Evolutionary conservation across 352 stramenopile genomes (phyloP).

Genomic region (Globisporangium lucens): DNA sequence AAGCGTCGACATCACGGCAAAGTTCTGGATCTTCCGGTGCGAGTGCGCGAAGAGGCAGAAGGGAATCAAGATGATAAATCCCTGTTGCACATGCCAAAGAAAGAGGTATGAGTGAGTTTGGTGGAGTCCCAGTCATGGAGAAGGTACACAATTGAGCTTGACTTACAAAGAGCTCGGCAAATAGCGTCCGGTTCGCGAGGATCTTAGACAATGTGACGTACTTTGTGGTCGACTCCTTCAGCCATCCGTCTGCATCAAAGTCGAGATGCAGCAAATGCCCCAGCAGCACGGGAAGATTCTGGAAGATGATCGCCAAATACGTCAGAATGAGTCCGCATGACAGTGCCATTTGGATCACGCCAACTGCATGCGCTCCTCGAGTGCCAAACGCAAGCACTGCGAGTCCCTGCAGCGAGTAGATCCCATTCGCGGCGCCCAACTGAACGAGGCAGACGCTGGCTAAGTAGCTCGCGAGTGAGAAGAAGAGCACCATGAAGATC

Average conservation of each 20-base stretch:
- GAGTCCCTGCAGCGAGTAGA: conserved; percentile 55
- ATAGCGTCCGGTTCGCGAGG: conserved; percentile 30
- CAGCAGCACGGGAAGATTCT: conserved; percentile 39
- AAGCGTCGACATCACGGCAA: conserved; percentile 23
- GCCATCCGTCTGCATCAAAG: conserved; percentile 24
- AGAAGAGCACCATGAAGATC: conserved; percentile 31
- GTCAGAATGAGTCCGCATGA: conserved; percentile 38
- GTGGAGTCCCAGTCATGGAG: background rate
- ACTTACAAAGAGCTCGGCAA: conserved; percentile 35
- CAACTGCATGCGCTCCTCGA: conserved; percentile 27
- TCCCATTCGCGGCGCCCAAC: conserved; percentile 40
- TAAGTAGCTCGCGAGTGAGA: conserved; percentile 27
- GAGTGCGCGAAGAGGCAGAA: conserved; percentile 35
- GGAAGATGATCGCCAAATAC: conserved; percentile 41
- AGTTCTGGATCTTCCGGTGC: conserved; percentile 27
- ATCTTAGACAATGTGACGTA: conserved; percentile 20
- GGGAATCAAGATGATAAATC: conserved; percentile 31
- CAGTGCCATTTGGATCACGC: conserved; percentile 28
- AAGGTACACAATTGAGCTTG: background rate
- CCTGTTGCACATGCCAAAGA: conserved; percentile 17
- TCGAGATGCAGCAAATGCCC: conserved; percentile 33
- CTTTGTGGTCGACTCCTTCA: conserved; percentile 15
- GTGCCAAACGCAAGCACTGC: conserved; percentile 40
- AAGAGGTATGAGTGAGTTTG: background rate
- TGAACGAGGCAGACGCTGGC: conserved; percentile 37